phyloP scores from a whole-genome alignment of 2,329 filamentous ascomycete genomes.

The Fusarium secorum region DNA sequence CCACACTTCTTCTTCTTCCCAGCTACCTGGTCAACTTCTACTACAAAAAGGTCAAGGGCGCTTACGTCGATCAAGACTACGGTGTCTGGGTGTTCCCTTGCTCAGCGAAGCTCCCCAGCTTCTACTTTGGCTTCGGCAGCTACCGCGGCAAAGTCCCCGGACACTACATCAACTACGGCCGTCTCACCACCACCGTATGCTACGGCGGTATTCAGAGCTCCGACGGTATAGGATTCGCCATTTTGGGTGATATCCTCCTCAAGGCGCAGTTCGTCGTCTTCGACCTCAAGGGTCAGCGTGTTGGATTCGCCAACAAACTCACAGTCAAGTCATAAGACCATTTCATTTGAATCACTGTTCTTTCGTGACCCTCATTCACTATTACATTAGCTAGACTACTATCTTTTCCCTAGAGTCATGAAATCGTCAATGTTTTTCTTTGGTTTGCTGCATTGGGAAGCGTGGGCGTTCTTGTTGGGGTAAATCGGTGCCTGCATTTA shows the following conservation, averaged over 20 bases:
- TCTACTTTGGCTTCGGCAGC: conserved; percentile 46
- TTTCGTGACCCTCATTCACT: neutral
- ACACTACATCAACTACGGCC: conserved; percentile 50
- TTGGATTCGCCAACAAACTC: conserved; percentile 53
- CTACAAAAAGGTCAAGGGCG: conserved; percentile 64
- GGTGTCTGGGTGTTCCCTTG: conserved; percentile 70
- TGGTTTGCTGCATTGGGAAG: conserved; percentile 29
- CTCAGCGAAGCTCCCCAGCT: conserved; percentile 56
- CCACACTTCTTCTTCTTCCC: conserved; percentile 69
- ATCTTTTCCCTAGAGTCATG: neutral
- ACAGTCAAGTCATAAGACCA: conserved; percentile 6
- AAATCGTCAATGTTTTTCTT: neutral
- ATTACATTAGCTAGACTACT: neutral
- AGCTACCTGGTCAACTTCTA: conserved; percentile 62
- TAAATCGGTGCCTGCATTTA: conserved; percentile 13
- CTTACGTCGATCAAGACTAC: conserved; percentile 52
- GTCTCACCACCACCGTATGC: conserved; percentile 41
- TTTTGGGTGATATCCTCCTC: conserved; percentile 54
- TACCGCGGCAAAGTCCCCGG: conserved; percentile 49
- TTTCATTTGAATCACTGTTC: neutral
- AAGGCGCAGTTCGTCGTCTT: conserved; percentile 57
- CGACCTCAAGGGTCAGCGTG: conserved; percentile 42
- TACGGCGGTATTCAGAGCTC: conserved; percentile 51
- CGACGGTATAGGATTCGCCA: conserved; percentile 47
- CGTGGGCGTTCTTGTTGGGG: conserved; percentile 29